Percentiles rank a stretch among this genome's conserved stretches.
These are phyloP conservation scores for Amoeboaphelidium protococcarum DNA, from an alignment of 371 early-diverging fungal genomes.

Conservation along the genomic window DNA sequence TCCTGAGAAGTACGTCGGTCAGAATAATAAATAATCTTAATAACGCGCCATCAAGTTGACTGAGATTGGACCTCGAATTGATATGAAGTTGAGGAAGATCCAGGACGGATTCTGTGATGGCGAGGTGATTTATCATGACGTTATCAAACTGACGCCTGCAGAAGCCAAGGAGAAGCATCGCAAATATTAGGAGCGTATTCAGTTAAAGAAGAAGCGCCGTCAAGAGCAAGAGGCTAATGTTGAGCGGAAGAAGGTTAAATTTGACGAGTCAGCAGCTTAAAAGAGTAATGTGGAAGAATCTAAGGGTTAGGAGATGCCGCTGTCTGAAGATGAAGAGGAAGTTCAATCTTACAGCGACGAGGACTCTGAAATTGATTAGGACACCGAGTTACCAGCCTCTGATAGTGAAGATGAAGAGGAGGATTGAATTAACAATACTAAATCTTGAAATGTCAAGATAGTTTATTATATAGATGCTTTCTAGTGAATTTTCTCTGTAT, in stretches of 20 bases:
- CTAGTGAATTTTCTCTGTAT: too few species aligned
- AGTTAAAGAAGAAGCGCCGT: conserved; percentile 24
- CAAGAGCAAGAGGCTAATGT: conserved; percentile 28
- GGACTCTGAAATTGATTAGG: background rate
- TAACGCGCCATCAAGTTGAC: conserved; percentile 57
- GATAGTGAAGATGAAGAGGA: background rate
- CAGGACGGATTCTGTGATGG: conserved; percentile 74
- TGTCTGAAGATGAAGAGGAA: background rate
- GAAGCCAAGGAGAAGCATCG: conserved; percentile 22
- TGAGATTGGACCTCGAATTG: conserved; percentile 82
- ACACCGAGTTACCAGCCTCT: background rate
- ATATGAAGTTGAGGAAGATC: conserved; percentile 60
- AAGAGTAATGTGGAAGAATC: background rate
- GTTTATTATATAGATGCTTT: too few species aligned
- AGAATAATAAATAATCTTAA: conserved; percentile 22
- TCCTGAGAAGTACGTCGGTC: conserved; percentile 49
- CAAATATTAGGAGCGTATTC: conserved; percentile 24
- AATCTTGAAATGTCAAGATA: too few species aligned
- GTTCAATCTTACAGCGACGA: too few species aligned
- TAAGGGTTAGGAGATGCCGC: background rate
- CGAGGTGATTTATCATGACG: conserved; percentile 54
- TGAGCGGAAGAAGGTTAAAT: conserved; percentile 8
- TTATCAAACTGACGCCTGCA: conserved; percentile 16
- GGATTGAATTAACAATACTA: background rate
- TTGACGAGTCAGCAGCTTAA: background rate